Conservation (phyloP, 768 basidiomycete species). For the Rhizopogon vesiculosus region DNA sequence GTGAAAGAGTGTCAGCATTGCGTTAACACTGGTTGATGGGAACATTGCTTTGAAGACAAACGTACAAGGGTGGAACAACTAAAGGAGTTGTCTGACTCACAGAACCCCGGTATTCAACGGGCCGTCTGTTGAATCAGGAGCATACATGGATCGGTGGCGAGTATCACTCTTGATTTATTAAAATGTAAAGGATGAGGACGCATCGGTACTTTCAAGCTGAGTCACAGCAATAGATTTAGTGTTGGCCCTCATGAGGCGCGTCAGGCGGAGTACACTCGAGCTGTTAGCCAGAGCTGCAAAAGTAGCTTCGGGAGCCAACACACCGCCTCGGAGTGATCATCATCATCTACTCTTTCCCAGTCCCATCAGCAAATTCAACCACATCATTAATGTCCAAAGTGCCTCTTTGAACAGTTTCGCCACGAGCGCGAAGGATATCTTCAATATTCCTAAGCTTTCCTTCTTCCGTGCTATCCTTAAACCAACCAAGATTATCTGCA, state of each 20-base stretch:
- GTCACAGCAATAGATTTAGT: too few species aligned
- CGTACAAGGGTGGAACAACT: neutral
- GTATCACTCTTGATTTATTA: neutral
- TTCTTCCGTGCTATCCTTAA: conserved; percentile 73
- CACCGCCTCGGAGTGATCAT: neutral
- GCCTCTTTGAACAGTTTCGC: conserved; percentile 66
- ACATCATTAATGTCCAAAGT: conserved; percentile 43
- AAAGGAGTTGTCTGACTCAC: neutral
- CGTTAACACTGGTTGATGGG: neutral
- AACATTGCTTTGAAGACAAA: neutral
- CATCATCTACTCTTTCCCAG: neutral
- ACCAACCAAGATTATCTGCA: conserved; percentile 91
- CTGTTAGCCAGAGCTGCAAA: neutral
- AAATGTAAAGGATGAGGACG: neutral
- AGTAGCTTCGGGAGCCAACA: neutral
- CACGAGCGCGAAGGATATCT: conserved; percentile 71
- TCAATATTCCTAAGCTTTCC: conserved; percentile 79
- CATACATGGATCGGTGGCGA: neutral
- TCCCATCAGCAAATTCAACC: conserved; percentile 44
- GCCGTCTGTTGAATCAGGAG: neutral
- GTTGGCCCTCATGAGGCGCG: neutral
- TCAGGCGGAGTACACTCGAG: neutral
- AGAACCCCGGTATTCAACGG: neutral
- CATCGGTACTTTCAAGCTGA: neutral
- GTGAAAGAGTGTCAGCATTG: neutral